A percentile compares a stretch with the other conserved stretches of the same genome.
phyloP scores from a whole-genome alignment of 1,139 yeast species.

The Geotrichum fermentans region DNA sequence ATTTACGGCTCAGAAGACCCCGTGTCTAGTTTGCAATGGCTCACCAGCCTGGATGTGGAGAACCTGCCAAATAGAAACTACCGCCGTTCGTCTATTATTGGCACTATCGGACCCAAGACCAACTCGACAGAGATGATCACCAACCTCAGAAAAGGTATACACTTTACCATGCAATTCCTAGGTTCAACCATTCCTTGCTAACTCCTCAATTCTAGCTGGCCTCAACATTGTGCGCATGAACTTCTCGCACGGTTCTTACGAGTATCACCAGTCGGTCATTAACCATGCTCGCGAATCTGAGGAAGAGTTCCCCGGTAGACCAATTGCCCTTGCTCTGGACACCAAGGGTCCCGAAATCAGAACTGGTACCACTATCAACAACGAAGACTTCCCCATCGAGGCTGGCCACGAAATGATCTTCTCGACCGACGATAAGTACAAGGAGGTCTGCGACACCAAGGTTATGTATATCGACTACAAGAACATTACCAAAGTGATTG shows the following conservation, averaged over 20 bases:
- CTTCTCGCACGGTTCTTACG: constrained; percentile 96
- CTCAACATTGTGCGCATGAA: constrained; percentile 97
- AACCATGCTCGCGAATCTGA: constrained; percentile 96
- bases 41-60: constrained; percentile 71
- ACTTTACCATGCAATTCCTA: background rate
- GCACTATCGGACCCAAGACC: constrained; percentile 97
- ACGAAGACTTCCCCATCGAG: constrained; percentile 72
- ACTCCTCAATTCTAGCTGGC: constrained; percentile 58
- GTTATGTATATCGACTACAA: constrained; percentile 88
- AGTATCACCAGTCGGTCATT: constrained; percentile 92
- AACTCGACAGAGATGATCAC: constrained; percentile 81
- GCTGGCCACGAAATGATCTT: constrained; percentile 88
- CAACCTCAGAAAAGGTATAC: constrained; percentile 64
- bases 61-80: constrained; percentile 76
- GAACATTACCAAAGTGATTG: constrained; percentile 92
- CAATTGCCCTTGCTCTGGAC: constrained; percentile 95
- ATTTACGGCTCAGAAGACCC: constrained; percentile 32
- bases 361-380: constrained; percentile 87
- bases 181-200: background rate
- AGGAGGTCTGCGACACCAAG: constrained; percentile 65
- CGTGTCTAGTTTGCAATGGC: constrained; percentile 59
- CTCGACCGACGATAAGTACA: constrained; percentile 82
- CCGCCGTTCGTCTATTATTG: constrained; percentile 95
- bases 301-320: constrained; percentile 87
- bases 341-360: constrained; percentile 99